Base-by-base conservation (phyloP, 805 yeast genomes). In the Hanseniaspora opuntiae region DNA sequence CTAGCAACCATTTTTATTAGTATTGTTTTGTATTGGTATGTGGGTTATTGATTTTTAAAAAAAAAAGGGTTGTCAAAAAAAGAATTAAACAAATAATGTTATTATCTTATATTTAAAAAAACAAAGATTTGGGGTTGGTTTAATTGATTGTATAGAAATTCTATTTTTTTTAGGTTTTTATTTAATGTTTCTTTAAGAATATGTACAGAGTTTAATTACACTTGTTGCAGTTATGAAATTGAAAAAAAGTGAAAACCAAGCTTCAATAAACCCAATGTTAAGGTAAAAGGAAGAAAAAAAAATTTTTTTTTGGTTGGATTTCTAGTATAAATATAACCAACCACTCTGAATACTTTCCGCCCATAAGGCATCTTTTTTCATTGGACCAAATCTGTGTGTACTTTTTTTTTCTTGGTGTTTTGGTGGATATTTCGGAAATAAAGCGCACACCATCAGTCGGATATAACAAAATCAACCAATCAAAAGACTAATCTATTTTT, bases 1-100 rank as follows among this genome's bases (percentile, higher is more conserved):
- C 68, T 58, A 54, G 65, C 60, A 46, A 71, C 63, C 73, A 69
- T 71, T 47, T 60, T 62, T 58, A 19, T 44, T 25, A n/a, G 12
- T 24, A 22, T 44, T 28, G 14, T 25, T 19, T n/a, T 28, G 30
- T 47, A 19, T 24, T 7, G 10, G 20, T 36, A 22, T 35, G 17
- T 24, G 25, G 12, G 30, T 45, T 10, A 22, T 35, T 25, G 11
- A 28, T 44, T 44, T 28, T 32, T 6, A 4, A 5, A 24, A 16
- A 28, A 28, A 28, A 22, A 14, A 25, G 22, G 37, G 24, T 16
- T 20, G 33, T 28, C 28, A 44, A 19, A 24, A 24, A 19, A 40
- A 20, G 20, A 42, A 16, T 42, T 17, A 42, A 16, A 20, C 28
- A 44, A 20, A 12, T 17, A 32, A 47, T 32, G 17, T 45, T 14